These are phyloP conservation scores for Lophiostoma macrostomum DNA, from an alignment of 495 filamentous ascomycete genomes.

Conservation along the genomic window DNA sequence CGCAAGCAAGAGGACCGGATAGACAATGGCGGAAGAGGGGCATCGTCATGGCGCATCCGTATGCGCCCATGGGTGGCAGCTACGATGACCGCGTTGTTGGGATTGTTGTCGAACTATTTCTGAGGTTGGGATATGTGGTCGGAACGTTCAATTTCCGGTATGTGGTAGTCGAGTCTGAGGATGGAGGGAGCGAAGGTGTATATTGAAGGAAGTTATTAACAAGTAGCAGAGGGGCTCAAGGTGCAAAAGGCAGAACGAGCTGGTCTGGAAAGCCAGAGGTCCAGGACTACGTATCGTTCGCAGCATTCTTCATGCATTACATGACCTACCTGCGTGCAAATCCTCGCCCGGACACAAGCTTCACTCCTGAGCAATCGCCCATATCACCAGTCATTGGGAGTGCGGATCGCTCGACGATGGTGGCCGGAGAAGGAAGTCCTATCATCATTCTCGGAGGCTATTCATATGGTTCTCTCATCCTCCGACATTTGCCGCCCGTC, in stretches of 20 bases:
- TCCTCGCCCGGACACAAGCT: constrained; percentile 1
- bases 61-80: constrained; percentile 80
- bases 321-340: constrained; percentile 45
- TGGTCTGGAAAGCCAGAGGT: constrained; percentile 82
- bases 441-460: constrained; percentile 69
- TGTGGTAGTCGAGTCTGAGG: neutral
- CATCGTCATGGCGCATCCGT: constrained; percentile 87
- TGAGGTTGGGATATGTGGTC: constrained; percentile 68
- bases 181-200: neutral
- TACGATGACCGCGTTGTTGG: constrained; percentile 79
- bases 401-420: neutral
- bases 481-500: constrained; percentile 64
- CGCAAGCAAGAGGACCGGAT: constrained; percentile 19
- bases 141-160: constrained; percentile 94
- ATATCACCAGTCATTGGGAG: neutral
- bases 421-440: neutral
- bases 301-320: constrained; percentile 73
- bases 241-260: constrained; percentile 70
- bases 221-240: constrained; percentile 66
- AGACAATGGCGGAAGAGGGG: constrained; percentile 41
- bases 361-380: constrained; percentile 9
- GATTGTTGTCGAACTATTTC: constrained; percentile 57
- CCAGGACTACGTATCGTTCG: constrained; percentile 75
- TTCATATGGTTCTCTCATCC: constrained; percentile 85
- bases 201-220: neutral